Conservation (phyloP, 768 basidiomycete species). For the Lactarius hengduanensis region DNA sequence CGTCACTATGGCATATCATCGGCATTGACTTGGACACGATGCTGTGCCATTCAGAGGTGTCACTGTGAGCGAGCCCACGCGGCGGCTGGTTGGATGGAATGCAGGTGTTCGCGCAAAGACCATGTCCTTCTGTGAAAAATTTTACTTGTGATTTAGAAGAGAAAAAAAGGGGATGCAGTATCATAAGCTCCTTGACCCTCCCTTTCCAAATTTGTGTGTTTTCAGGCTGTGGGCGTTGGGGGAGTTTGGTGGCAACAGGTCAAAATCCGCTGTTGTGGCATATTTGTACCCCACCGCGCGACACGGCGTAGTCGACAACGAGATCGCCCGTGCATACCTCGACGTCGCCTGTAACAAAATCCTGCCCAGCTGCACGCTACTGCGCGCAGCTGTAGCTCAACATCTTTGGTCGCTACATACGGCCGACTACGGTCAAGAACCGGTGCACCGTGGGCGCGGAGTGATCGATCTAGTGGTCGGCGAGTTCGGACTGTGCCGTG, state of each 20-base stretch:
- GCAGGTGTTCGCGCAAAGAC: slow-evolving; percentile 46
- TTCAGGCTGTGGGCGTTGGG: background rate
- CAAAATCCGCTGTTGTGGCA: slow-evolving; percentile 7
- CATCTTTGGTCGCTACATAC: slow-evolving; percentile 76
- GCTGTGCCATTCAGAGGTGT: too few species aligned
- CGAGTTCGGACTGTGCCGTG: slow-evolving; percentile 84
- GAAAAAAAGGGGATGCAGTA: background rate
- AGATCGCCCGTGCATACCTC: slow-evolving; percentile 85
- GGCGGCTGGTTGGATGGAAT: slow-evolving; percentile 53
- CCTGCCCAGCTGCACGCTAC: slow-evolving; percentile 78
- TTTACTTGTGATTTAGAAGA: background rate
- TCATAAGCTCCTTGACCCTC: slow-evolving; percentile 12
- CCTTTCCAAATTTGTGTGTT: background rate
- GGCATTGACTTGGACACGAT: too few species aligned
- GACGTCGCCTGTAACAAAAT: slow-evolving; percentile 91
- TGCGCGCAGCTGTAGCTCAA: slow-evolving; percentile 94
- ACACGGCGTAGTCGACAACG: slow-evolving; percentile 63
- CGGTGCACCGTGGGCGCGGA: slow-evolving; percentile 82
- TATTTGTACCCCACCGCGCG: slow-evolving; percentile 44
- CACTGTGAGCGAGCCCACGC: slow-evolving; percentile 63
- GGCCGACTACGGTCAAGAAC: slow-evolving; percentile 85
- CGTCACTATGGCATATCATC: too few species aligned
- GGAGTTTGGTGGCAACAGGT: background rate
- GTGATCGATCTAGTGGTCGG: slow-evolving; percentile 52
- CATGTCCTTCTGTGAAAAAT: slow-evolving; percentile 47